phyloP scores from a whole-genome alignment of 2,329 filamentous ascomycete species.

The Verticillium albo-atrum region DNA sequence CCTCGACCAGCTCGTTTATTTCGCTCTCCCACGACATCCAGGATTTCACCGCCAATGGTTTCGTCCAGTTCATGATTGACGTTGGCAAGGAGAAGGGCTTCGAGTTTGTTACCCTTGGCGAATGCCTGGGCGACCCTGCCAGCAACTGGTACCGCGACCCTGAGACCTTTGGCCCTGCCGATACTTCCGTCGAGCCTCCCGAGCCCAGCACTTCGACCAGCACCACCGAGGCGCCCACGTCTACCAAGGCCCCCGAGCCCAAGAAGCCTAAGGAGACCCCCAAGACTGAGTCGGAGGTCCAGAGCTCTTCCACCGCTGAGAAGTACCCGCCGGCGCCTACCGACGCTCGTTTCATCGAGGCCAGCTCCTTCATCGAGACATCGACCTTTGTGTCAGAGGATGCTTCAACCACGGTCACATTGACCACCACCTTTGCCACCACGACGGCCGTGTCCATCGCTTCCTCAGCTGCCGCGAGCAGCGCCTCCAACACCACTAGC shows the following conservation, averaged over 20 bases:
- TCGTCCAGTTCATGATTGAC: conserved; percentile 40
- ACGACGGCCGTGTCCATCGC: neutral
- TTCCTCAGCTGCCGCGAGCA: neutral
- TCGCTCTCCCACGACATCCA: conserved; percentile 39
- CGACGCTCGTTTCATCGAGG: neutral
- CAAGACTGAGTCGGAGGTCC: neutral
- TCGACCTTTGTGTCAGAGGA: neutral
- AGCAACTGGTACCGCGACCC: conserved; percentile 42
- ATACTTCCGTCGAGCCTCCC: neutral
- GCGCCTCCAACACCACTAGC: neutral
- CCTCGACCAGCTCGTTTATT: conserved; percentile 18
- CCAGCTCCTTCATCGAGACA: neutral
- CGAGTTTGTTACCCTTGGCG: conserved; percentile 39
- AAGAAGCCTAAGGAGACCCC: neutral
- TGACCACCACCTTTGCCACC: neutral
- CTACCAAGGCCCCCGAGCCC: neutral
- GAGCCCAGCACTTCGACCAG: neutral
- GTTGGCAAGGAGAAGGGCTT: conserved; percentile 31
- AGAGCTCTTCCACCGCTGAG: neutral
- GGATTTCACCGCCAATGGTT: conserved; percentile 35
- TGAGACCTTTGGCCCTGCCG: conserved; percentile 13
- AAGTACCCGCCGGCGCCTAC: neutral
- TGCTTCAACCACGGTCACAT: neutral
- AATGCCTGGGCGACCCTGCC: conserved; percentile 38
- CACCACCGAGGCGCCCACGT: conserved; percentile 5